Evolutionary conservation across 257 asterid genomes (phyloP), one percentile per base, ranked within the genome.

Genomic region (Haberlea rhodopensis): DNA sequence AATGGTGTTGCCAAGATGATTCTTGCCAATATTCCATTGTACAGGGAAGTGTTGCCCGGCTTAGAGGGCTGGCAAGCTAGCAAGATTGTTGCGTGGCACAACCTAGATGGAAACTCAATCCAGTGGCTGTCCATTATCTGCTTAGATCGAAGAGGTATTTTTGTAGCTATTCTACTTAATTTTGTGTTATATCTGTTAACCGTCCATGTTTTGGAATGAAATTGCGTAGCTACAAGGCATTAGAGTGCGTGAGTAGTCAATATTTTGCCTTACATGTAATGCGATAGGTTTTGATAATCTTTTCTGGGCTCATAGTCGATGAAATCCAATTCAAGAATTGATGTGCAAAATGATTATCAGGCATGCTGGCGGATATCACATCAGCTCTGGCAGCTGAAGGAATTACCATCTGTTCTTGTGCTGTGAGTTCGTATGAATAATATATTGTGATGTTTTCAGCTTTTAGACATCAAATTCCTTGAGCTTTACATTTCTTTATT

Each of bases 281-380:
- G 48, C 18, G 13, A 4, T 40, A 40, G 10, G 18, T 40, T 40
- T 40, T 11, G 1, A 13, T 13, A 3, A 40, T 40, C 4, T 29
- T 43, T 28, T 4, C 27, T 29, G n/a, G 45, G 48, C 18, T 3
- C 48, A 40, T 40, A 9, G 45, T 40, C 48, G 6, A 3, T 40
- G 18, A 37, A 11, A 37, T 54, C 40, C 55, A 10, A 32, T 22
- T 59, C 21, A 19, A 34, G 63, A 11, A 57, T 40, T 66, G 32
- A 58, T 62, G 26, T 46, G 63, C 63, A 72, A 54, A 55, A 8
- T 11, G 32, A 46, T 27, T 57, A 24, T 62, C 78, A 91, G 97
- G 96, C 58, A 88, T 91, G 90, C 83, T 91, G 94, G 97, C 89
- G 1, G 97, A 91, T 65, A 63, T 88, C 72, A 84, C 96, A 52